Conservation (phyloP, 148 eudicot genomes). For the Rhododendron molle region DNA sequence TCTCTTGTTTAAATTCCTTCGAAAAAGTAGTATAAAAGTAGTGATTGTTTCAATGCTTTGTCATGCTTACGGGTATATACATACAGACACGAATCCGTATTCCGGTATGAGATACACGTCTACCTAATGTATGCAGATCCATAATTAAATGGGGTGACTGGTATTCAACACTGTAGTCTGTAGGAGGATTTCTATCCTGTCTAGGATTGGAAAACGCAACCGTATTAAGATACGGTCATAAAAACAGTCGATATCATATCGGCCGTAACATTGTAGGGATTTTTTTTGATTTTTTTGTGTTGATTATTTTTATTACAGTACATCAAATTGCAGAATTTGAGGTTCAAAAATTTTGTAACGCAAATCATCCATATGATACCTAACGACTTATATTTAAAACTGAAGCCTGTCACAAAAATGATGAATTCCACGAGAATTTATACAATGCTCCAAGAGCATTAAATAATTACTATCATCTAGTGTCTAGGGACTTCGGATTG, state of each 20-base stretch:
- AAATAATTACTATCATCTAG: neutral
- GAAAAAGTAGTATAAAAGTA: too few relatives aligned
- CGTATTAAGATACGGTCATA: too few relatives aligned
- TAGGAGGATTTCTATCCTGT: neutral
- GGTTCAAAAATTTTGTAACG: too few relatives aligned
- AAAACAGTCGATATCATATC: too few relatives aligned
- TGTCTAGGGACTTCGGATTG: too few relatives aligned
- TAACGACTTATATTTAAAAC: too few relatives aligned
- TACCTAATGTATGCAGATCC: neutral
- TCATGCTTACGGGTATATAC: neutral
- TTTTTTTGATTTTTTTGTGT: too few relatives aligned
- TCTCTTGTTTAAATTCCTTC: neutral
- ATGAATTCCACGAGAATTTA: neutral
- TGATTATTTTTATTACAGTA: too few relatives aligned
- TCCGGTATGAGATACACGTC: neutral
- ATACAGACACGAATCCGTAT: neutral
- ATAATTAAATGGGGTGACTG: neutral
- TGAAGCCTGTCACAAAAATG: neutral
- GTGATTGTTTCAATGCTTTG: neutral
- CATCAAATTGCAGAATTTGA: too few relatives aligned
- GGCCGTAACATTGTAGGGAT: too few relatives aligned
- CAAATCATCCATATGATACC: too few relatives aligned
- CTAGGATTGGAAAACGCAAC: too few relatives aligned
- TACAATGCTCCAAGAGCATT: neutral
- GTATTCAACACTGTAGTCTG: neutral